phyloP scores from a whole-genome alignment of 2,329 filamentous ascomycete genomes.

The Epichloe elymi region DNA sequence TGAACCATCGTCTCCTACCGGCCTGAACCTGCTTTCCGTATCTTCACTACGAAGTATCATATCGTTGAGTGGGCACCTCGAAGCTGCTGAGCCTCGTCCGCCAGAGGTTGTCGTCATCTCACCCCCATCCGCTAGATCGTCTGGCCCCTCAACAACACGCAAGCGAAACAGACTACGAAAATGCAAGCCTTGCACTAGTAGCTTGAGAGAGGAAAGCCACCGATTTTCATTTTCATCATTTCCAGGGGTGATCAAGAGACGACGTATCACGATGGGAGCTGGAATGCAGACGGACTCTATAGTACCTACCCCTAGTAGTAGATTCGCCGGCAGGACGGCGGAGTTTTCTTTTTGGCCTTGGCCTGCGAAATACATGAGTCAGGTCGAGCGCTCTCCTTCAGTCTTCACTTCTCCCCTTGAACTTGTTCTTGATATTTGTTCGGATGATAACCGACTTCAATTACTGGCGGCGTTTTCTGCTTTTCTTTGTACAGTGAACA shows the following conservation, averaged over 20 bases:
- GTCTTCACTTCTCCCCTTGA: not conserved
- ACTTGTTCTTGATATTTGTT: not conserved
- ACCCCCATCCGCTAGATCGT: no score
- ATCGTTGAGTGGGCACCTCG: no score
- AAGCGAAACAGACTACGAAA: conserved; percentile 1
- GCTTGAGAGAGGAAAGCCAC: not conserved
- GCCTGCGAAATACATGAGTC: not conserved
- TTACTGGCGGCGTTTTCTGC: not conserved
- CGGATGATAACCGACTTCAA: not conserved
- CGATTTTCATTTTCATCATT: not conserved
- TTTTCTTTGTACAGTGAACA: not conserved
- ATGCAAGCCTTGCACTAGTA: not conserved
- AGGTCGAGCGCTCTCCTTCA: not conserved
- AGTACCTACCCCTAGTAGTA: not conserved
- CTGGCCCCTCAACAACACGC: not conserved
- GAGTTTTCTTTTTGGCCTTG: not conserved
- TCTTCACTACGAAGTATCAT: no score
- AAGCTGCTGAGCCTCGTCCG: no score
- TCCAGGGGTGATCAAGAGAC: not conserved
- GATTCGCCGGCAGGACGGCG: not conserved
- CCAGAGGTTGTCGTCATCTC: no score
- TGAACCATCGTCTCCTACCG: no score
- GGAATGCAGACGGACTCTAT: conserved; percentile 1
- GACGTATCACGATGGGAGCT: not conserved
- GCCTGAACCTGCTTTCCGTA: no score